Percentiles rank a stretch among this genome's conserved stretches.
Conservation (phyloP, 2,329 filamentous ascomycete species). For the Nemania bipapillata region DNA sequence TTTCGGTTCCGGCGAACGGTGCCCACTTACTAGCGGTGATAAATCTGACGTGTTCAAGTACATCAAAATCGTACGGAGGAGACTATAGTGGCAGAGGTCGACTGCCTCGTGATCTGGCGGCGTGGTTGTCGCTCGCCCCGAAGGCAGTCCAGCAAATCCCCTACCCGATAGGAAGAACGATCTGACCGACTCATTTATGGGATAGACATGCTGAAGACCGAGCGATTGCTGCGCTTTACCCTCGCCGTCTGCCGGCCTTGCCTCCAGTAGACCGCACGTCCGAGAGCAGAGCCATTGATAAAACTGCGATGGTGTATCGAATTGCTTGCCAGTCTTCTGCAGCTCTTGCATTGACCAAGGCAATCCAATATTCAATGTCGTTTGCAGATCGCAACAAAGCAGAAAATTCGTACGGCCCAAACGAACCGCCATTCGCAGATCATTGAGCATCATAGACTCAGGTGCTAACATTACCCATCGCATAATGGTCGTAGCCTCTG, state of each 20-base stretch:
- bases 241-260: conserved; percentile 5
- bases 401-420: conserved; percentile 25
- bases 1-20: conserved; percentile 9
- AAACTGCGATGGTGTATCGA: conserved; percentile 37
- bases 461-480: conserved; percentile 35
- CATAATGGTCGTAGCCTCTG: conserved; percentile 34
- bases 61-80: conserved; percentile 34
- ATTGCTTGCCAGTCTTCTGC: conserved; percentile 36
- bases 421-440: conserved; percentile 33
- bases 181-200: conserved; percentile 30
- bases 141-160: conserved; percentile 28
- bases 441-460: conserved; percentile 35
- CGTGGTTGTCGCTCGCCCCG: conserved; percentile 12
- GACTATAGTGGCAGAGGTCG: conserved; percentile 33
- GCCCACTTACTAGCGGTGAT: conserved; percentile 33
- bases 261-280: conserved; percentile 28
- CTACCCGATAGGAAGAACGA: conserved; percentile 36
- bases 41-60: conserved; percentile 38
- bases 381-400: conserved; percentile 13
- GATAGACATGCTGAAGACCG: conserved; percentile 34
- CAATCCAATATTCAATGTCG: conserved; percentile 27
- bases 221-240: conserved; percentile 28
- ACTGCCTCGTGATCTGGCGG: conserved; percentile 11
- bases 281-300: conserved; percentile 33
- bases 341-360: conserved; percentile 36